A percentile compares a stretch with the other conserved stretches of the same genome.
phyloP scores from a whole-genome alignment of 495 filamentous ascomycete species.

The Cetradonia linearis region DNA sequence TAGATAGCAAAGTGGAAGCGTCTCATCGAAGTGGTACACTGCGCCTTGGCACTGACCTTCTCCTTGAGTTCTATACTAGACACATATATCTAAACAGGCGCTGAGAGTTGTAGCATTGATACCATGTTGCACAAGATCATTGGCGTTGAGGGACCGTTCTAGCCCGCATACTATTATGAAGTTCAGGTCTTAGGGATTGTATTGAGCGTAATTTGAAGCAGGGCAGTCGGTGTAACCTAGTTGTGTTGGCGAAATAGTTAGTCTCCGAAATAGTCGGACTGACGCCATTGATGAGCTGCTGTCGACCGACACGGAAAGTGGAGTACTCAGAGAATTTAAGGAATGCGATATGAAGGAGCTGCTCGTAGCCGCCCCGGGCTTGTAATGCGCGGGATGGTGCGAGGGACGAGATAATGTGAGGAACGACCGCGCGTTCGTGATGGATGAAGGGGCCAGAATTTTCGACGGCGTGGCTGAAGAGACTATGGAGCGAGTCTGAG shows the following conservation, averaged over 20 bases:
- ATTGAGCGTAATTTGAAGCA: background rate
- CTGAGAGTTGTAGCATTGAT: background rate
- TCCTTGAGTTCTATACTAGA: background rate
- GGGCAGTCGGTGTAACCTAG: background rate
- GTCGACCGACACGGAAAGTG: too few relatives aligned
- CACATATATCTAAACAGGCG: background rate
- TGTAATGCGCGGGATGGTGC: too few relatives aligned
- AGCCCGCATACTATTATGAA: background rate
- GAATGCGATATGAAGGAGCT: too few relatives aligned
- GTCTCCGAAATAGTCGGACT: background rate
- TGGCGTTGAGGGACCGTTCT: background rate
- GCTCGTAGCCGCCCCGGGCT: too few relatives aligned
- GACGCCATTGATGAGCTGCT: background rate
- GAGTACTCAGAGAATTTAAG: too few relatives aligned
- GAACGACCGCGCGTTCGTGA: too few relatives aligned
- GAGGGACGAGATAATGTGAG: too few relatives aligned
- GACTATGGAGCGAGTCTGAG: too few relatives aligned
- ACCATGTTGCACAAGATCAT: background rate
- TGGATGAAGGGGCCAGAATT: too few relatives aligned
- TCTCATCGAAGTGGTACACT: background rate
- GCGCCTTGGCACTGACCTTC: background rate
- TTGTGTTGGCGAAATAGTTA: too few relatives aligned
- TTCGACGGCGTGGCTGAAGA: too few relatives aligned
- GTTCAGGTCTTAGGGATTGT: background rate
- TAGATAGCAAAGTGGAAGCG: background rate